These are phyloP conservation scores for Mortierella sp. DNA, from an alignment of 371 early-diverging fungal genomes.

Conservation along the genomic window DNA sequence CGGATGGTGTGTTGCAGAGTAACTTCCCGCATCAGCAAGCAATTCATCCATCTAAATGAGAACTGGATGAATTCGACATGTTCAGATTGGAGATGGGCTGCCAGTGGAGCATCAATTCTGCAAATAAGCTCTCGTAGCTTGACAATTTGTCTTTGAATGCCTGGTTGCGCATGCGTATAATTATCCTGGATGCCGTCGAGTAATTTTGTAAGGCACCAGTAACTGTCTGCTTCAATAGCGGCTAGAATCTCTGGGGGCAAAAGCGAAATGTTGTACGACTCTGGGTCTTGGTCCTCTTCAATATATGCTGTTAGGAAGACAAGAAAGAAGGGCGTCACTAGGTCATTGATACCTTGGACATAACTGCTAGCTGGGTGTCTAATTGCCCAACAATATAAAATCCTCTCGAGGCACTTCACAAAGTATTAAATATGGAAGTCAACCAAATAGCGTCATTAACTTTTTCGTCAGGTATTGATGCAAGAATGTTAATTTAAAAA, in stretches of 20 bases:
- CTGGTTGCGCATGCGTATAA: conserved; percentile 97
- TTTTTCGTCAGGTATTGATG: too few relatives aligned
- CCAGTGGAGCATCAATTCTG: conserved; percentile 90
- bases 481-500: background rate
- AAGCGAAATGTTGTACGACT: conserved; percentile 71
- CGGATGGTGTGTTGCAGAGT: conserved; percentile 87
- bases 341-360: conserved; percentile 99
- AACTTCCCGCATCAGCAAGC: conserved; percentile 97
- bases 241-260: conserved; percentile 71
- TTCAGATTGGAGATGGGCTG: conserved; percentile 86
- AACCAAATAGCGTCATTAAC: too few relatives aligned
- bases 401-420: conserved; percentile 84
- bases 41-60: conserved; percentile 99
- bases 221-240: conserved; percentile 94
- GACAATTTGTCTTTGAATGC: conserved; percentile 92
- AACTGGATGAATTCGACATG: conserved; percentile 98
- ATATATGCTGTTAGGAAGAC: conserved; percentile 88
- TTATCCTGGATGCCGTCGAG: conserved; percentile 98
- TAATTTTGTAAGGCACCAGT: conserved; percentile 95
- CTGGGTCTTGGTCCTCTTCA: conserved; percentile 74
- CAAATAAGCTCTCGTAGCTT: conserved; percentile 91
- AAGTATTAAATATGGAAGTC: background rate
- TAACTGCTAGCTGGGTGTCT: conserved; percentile 99
- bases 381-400: conserved; percentile 97
- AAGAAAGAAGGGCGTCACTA: conserved; percentile 95